phyloP scores from a whole-genome alignment of 106 monocot genomes.

The Platanthera zijinensis region DNA sequence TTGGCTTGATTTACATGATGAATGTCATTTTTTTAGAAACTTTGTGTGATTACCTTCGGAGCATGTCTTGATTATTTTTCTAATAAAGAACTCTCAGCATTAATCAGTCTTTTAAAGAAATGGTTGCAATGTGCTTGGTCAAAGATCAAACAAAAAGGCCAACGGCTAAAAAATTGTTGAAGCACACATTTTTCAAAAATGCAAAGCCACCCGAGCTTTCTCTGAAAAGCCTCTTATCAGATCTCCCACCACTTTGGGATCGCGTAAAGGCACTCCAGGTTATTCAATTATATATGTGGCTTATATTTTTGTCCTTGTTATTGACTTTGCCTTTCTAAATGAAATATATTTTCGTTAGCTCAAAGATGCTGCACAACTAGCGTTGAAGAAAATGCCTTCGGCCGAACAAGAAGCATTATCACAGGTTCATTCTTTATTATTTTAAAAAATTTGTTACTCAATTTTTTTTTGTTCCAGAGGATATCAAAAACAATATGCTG shows the following conservation, averaged over 20 bases:
- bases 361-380: conserved; percentile 92
- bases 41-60: neutral
- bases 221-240: conserved; percentile 56
- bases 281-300: conserved; percentile 5
- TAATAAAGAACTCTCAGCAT: conserved; percentile 61
- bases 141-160: conserved; percentile 98
- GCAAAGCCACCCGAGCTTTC: conserved; percentile 71
- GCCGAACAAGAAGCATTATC: conserved; percentile 95
- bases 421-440: conserved; percentile 30
- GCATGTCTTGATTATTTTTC: conserved; percentile 26
- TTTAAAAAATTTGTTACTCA: neutral
- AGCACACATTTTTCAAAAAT: conserved; percentile 83
- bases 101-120: conserved; percentile 95
- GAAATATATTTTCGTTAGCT: conserved; percentile 28
- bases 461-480: neutral
- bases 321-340: neutral
- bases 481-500: neutral
- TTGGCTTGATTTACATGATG: neutral
- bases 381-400: conserved; percentile 94
- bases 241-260: conserved; percentile 86
- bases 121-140: conserved; percentile 99
- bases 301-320: neutral
- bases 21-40: neutral
- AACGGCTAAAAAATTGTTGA: conserved; percentile 83
- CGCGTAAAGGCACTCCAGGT: conserved; percentile 94